Base-by-base conservation (phyloP, 2,329 filamentous ascomycete genomes). In the Sporothrix schenckii region DNA sequence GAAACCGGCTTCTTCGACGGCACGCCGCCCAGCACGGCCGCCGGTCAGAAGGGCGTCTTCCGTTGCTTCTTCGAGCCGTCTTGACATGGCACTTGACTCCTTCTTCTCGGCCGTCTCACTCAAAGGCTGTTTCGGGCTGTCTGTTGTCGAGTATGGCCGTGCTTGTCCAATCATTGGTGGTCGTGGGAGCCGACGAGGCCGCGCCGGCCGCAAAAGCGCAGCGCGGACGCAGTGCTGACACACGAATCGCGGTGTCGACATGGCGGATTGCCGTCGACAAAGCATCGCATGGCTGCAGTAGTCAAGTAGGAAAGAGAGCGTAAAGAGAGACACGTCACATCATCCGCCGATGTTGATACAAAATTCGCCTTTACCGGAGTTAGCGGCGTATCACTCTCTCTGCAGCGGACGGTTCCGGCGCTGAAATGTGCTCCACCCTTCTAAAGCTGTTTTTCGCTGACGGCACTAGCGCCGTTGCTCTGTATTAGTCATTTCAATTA, bases 1-100 rank as follows among this genome's bases (percentile, higher is more conserved):
- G 79, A 91, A 90, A 6, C 87, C 87, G 9, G 87, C 86, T 71
- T 90, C 86, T 75, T 88, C 83, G 27, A 90, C 79, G 5, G 88
- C 86, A 34, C 83, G 85, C 54, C 83, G 83, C n/a, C 88, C 87
- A 14, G 87, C 84, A 70, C 81, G 80, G n/a, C 88, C 87, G 44
- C 87, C 87, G 1, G 83, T 85, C 39, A 87, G 75, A 0, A 91
- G 80, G 1, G 84, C 86, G 68, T 90, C 87, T 74, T 90, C 88
- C 1, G 88, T 90, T 1, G 88, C 88, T 75, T 89, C 83, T 71
- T 87, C 81, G 10, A 91, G 81, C 19, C 87, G 85, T 50, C 86
- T 83, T 10, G 86, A 80, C 84, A 90, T 83, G 30, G 84, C 79
- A 0, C 85, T 84, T 21, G 49, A 9, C 49, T 71, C 76, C 54